phyloP scores from a whole-genome alignment of 1,284 basidiomycete species.

The Pseudomicrostroma phylloplanum region DNA sequence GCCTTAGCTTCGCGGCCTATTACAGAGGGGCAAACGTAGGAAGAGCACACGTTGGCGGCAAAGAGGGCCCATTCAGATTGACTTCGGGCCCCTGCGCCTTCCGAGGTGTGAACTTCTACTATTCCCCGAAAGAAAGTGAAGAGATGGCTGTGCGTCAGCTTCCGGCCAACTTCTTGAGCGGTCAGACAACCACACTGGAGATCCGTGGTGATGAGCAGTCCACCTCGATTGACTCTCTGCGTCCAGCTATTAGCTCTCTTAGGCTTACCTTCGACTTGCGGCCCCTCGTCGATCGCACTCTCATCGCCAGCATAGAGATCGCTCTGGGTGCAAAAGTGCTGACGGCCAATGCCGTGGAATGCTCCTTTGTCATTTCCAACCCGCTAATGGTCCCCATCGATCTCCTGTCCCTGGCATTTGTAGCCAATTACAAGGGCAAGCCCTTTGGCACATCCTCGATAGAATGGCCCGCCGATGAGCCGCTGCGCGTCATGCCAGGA shows the following conservation, averaged over 20 bases:
- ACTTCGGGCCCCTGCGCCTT: conserved; percentile 25
- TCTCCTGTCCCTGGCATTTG: conserved; percentile 28
- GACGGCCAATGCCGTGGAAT: conserved; percentile 28
- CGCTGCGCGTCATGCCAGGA: conserved; percentile 26
- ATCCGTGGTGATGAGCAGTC: conserved; percentile 36
- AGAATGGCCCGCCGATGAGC: conserved; percentile 9
- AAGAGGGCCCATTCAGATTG: conserved; percentile 16
- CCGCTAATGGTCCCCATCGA: conserved; percentile 34
- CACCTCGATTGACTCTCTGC: conserved; percentile 23
- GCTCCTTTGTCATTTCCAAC: conserved; percentile 34
- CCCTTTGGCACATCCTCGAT: conserved; percentile 33
- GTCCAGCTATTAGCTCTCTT: conserved; percentile 26
- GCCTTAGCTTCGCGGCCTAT: conserved; percentile 31
- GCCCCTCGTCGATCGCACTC: conserved; percentile 30
- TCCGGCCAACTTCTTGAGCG: conserved; percentile 33
- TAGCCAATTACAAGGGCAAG: conserved; percentile 28
- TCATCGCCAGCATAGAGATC: conserved; percentile 38
- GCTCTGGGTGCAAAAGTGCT: conserved; percentile 33
- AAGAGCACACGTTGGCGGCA: conserved; percentile 15
- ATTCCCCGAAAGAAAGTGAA: conserved; percentile 21
- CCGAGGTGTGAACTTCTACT: conserved; percentile 32
- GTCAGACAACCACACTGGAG: conserved; percentile 26
- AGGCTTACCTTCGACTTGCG: conserved; percentile 28
- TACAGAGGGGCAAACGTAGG: conserved; percentile 28
- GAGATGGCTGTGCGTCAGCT: conserved; percentile 24